These are phyloP conservation scores for Fusarium haematococcum DNA, from an alignment of 2,329 filamentous ascomycete species.

Conservation along the genomic window DNA sequence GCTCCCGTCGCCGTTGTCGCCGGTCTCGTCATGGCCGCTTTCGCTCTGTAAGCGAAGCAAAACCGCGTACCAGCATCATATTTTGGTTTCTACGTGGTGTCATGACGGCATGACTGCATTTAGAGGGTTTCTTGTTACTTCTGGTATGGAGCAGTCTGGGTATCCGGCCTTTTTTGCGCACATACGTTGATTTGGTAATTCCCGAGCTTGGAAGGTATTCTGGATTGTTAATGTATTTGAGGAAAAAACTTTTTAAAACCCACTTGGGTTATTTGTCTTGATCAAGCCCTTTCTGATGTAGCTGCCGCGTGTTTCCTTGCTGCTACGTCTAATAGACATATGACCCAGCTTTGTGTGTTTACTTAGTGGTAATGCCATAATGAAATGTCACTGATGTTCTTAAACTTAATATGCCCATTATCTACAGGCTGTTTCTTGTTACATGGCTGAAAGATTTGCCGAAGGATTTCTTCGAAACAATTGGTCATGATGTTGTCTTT, in stretches of 20 bases:
- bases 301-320: slow-evolving; percentile 41
- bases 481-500: not conserved
- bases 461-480: not conserved
- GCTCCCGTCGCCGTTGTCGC: slow-evolving; percentile 54
- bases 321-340: slow-evolving; percentile 47
- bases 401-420: not conserved
- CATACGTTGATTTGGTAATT: slow-evolving; percentile 46
- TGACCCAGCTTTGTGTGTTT: slow-evolving; percentile 32
- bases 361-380: slow-evolving; percentile 30
- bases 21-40: slow-evolving; percentile 55
- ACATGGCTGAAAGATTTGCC: not conserved
- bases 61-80: slow-evolving; percentile 26
- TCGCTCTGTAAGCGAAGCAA: slow-evolving; percentile 56
- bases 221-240: slow-evolving; percentile 48
- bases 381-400: not conserved
- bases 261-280: slow-evolving; percentile 43
- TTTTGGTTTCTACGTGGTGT: slow-evolving; percentile 42
- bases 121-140: slow-evolving; percentile 46
- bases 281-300: slow-evolving; percentile 41
- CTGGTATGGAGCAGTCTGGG: slow-evolving; percentile 42
- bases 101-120: slow-evolving; percentile 48
- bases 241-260: slow-evolving; percentile 45
- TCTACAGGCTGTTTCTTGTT: not conserved
- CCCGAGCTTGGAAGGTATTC: slow-evolving; percentile 44
- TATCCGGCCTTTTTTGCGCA: slow-evolving; percentile 44